Percentiles rank a stretch among this genome's conserved stretches.
Evolutionary conservation across 768 basidiomycete genomes (phyloP).

Genomic region (Lactifluus pinguis): DNA sequence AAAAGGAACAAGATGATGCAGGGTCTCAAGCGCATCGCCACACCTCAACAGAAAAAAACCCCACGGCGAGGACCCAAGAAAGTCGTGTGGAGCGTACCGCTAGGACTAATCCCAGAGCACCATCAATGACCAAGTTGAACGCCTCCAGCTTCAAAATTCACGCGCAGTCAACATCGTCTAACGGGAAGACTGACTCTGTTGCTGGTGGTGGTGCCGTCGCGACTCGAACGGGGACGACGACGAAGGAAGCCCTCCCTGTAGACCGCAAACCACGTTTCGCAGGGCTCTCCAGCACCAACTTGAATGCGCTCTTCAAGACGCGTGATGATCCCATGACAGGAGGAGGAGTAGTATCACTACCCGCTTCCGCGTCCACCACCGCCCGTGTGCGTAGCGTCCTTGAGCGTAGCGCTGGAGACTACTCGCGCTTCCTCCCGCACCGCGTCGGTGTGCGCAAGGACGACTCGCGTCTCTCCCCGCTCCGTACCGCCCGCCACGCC

Average conservation of each 20-base stretch:
- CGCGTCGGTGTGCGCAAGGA: constrained; percentile 23
- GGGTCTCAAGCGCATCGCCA: neutral
- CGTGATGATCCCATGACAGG: neutral
- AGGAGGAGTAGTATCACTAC: neutral
- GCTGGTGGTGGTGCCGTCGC: neutral
- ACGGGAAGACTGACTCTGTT: neutral
- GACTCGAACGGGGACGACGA: neutral
- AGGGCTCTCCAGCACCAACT: constrained; percentile 7
- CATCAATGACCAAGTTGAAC: constrained; percentile 1
- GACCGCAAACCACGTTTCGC: neutral
- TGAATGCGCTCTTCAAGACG: constrained; percentile 12
- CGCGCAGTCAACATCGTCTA: neutral
- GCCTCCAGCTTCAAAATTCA: neutral
- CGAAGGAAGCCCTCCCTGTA: neutral
- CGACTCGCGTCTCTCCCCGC: constrained; percentile 28
- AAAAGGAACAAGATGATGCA: neutral
- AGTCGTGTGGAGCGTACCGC: neutral
- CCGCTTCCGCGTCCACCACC: neutral
- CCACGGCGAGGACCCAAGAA: no score
- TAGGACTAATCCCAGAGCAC: neutral
- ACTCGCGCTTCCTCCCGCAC: constrained; percentile 36
- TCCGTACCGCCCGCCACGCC: constrained; percentile 35
- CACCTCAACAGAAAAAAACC: neutral
- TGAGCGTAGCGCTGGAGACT: constrained; percentile 41
- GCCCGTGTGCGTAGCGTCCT: constrained; percentile 24